These are phyloP conservation scores for Pichia occidentalis DNA, from an alignment of 805 yeast genomes.

Conservation along the genomic window DNA sequence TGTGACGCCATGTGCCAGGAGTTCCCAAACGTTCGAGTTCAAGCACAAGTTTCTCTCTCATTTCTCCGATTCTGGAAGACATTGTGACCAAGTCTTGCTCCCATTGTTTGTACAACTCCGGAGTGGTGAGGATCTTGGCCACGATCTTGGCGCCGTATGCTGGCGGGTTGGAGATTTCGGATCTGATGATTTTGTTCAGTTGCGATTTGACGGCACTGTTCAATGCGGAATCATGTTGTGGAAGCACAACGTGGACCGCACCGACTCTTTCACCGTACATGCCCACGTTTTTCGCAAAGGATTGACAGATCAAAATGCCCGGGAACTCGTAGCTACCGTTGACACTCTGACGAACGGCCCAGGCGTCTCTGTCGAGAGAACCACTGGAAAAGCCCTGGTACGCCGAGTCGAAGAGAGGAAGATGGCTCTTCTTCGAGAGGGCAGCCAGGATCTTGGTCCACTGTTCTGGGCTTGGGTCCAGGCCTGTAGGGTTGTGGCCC, in stretches of 20 bases:
- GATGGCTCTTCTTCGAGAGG: conserved; percentile 54
- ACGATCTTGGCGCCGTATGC: conserved; percentile 94
- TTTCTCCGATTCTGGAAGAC: conserved; percentile 74
- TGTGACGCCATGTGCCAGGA: conserved; percentile 92
- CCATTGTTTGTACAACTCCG: conserved; percentile 75
- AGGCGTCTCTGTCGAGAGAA: conserved; percentile 73
- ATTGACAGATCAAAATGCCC: conserved; percentile 70
- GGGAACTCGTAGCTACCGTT: conserved; percentile 44
- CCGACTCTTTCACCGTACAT: conserved; percentile 98
- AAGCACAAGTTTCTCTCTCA: conserved; percentile 66
- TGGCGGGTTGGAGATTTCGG: conserved; percentile 91
- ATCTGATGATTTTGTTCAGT: conserved; percentile 65
- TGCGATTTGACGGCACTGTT: conserved; percentile 65
- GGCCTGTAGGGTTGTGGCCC: conserved; percentile 97
- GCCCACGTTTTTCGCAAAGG: conserved; percentile 94
- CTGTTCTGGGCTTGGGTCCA: conserved; percentile 80
- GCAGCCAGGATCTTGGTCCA: conserved; percentile 69
- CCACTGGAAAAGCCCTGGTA: conserved; percentile 98
- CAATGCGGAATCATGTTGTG: conserved; percentile 36
- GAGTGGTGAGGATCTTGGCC: conserved; percentile 59
- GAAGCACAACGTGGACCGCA: conserved; percentile 71
- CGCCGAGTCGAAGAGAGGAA: conserved; percentile 87
- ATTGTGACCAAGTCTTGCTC: conserved; percentile 72
- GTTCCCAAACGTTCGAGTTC: conserved; percentile 58
- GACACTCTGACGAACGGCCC: conserved; percentile 67